Evolutionary conservation across 1,284 basidiomycete species (phyloP).

Genomic region (Gomphus bonarii): DNA sequence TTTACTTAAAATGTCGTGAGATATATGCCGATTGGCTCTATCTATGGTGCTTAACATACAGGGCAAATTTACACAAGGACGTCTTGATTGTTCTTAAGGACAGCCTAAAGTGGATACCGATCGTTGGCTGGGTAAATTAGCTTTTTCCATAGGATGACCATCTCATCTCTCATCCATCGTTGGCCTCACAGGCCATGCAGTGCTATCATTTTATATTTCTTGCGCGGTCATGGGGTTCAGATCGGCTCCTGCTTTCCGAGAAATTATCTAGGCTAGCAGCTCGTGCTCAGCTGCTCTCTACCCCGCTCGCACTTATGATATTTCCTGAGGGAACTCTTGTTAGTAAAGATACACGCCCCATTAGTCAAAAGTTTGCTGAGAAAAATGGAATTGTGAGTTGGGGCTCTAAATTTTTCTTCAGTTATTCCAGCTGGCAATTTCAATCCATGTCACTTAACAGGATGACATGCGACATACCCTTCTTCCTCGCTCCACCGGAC

Average conservation of each 20-base stretch:
- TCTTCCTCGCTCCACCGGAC: constrained; percentile 84
- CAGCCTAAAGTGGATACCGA: constrained; percentile 78
- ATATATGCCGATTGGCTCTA: constrained; percentile 91
- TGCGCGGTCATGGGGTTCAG: constrained; percentile 78
- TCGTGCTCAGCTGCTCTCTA: constrained; percentile 50
- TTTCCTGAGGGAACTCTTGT: constrained; percentile 93
- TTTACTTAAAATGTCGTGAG: constrained; percentile 28
- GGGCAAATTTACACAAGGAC: constrained; percentile 59
- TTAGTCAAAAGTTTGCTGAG: constrained; percentile 77
- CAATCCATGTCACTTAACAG: constrained; percentile 27
- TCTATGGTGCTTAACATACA: constrained; percentile 80
- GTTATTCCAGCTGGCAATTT: background rate
- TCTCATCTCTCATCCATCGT: constrained; percentile 5
- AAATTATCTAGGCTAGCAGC: constrained; percentile 49
- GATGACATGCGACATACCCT: constrained; percentile 71
- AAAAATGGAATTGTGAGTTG: constrained; percentile 63
- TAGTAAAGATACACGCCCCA: constrained; percentile 70
- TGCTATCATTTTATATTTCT: constrained; percentile 89
- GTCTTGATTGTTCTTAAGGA: constrained; percentile 88
- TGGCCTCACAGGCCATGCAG: constrained; percentile 64
- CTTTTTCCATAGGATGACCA: background rate
- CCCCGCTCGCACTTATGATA: constrained; percentile 73
- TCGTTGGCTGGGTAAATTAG: constrained; percentile 78
- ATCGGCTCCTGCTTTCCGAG: constrained; percentile 52
- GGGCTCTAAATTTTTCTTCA: background rate